These are phyloP conservation scores for Eimeria acervulina DNA, from an alignment of 169 alveolate genomes.

Conservation along the genomic window DNA sequence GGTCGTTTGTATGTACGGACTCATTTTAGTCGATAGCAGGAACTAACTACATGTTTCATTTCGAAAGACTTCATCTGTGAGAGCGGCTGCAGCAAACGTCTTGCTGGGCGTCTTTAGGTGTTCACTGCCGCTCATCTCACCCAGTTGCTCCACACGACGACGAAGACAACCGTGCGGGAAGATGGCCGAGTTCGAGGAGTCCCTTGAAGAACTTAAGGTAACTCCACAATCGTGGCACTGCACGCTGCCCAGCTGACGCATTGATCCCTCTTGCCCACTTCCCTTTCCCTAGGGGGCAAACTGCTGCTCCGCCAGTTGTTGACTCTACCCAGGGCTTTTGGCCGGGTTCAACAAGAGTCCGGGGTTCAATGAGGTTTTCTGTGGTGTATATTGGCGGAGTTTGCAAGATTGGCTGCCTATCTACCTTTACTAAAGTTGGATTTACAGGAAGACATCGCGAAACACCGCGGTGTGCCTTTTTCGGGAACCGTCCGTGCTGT, in stretches of 20 bases:
- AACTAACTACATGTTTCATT: neutral
- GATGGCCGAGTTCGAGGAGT: conserved; percentile 83
- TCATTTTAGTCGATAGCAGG: neutral
- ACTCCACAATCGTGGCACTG: neutral
- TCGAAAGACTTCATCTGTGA: neutral
- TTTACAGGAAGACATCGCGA: neutral
- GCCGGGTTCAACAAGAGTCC: neutral
- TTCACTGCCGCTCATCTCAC: neutral
- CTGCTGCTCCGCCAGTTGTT: neutral
- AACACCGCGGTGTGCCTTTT: neutral
- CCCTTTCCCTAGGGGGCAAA: neutral
- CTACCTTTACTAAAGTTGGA: neutral
- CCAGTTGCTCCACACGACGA: neutral
- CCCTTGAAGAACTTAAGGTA: conserved; percentile 81
- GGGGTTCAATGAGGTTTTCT: neutral
- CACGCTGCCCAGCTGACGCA: neutral
- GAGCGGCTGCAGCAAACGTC: neutral
- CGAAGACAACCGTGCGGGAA: conserved; percentile 5
- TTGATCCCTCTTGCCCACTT: neutral
- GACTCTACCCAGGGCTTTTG: neutral
- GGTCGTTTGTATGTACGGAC: neutral
- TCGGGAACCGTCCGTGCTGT: neutral
- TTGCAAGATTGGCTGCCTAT: conserved; percentile 3
- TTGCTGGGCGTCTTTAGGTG: neutral
- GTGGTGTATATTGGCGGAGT: neutral